Percentiles rank a stretch among this genome's conserved stretches.
Evolutionary conservation across 1,284 basidiomycete genomes (phyloP).

Genomic region (Singerocomus rubriflavus): DNA sequence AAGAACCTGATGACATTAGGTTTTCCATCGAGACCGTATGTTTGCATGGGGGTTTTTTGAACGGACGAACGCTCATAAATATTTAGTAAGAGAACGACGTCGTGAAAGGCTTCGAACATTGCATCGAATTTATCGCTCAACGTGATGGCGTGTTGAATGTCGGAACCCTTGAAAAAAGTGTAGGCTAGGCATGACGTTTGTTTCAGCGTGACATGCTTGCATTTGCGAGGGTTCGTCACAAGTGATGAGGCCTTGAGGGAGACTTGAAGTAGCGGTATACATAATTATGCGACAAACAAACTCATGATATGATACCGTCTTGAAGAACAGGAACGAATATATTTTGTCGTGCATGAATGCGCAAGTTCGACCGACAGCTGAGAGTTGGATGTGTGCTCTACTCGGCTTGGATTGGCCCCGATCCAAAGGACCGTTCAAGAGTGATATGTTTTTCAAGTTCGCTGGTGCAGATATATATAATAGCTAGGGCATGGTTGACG

Average conservation of each 20-base stretch:
- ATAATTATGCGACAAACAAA: too few relatives aligned
- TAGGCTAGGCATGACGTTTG: conserved; percentile 18
- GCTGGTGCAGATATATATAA: too few relatives aligned
- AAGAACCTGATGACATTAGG: conserved; percentile 24
- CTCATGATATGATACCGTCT: too few relatives aligned
- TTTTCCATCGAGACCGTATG: conserved; percentile 17
- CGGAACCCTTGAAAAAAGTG: conserved; percentile 16
- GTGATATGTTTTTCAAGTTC: too few relatives aligned
- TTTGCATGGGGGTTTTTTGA: conserved; percentile 19
- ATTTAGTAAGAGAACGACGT: conserved; percentile 15
- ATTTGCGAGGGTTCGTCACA: conserved; percentile 16
- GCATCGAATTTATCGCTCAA: background rate
- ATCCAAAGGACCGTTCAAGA: too few relatives aligned
- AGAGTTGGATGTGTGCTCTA: too few relatives aligned
- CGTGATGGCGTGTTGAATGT: conserved; percentile 11
- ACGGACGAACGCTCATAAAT: conserved; percentile 20
- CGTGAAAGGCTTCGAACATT: conserved; percentile 15
- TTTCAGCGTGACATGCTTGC: conserved; percentile 20
- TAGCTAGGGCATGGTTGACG: too few relatives aligned
- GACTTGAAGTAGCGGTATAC: too few relatives aligned
- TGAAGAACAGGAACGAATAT: too few relatives aligned
- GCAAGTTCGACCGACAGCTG: too few relatives aligned
- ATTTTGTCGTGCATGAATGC: too few relatives aligned
- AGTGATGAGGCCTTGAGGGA: conserved; percentile 6
- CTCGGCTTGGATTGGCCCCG: too few relatives aligned